phyloP scores from a whole-genome alignment of 805 yeast genomes.

The Myxozyma mucilagina region DNA sequence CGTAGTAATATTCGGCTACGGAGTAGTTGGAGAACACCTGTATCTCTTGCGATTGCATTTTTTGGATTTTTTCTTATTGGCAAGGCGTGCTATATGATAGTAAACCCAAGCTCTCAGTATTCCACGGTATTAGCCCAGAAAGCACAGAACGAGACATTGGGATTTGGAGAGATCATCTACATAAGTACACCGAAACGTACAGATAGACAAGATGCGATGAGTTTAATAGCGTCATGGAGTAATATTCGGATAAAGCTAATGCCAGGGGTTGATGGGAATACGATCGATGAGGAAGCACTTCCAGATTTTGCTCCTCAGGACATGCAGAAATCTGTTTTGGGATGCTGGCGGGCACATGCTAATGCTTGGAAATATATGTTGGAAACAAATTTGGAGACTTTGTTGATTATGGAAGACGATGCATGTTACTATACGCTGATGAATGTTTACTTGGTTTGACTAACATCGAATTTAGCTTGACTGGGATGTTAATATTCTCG shows the following conservation, averaged over 20 bases:
- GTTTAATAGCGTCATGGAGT: conserved; percentile 3
- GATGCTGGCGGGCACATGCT: conserved; percentile 27
- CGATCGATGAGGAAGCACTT: conserved; percentile 9
- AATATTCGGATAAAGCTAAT: neutral
- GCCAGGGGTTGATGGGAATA: conserved; percentile 15
- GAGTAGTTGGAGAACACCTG: neutral
- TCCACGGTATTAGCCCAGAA: neutral
- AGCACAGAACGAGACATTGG: conserved; percentile 20
- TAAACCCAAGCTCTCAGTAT: neutral
- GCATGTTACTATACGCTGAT: neutral
- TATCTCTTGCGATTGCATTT: neutral
- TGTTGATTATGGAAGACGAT: conserved; percentile 20
- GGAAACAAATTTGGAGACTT: conserved; percentile 10
- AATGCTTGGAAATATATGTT: conserved; percentile 13
- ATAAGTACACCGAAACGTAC: conserved; percentile 18
- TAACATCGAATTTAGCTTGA: neutral
- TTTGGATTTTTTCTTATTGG: neutral
- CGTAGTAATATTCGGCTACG: neutral
- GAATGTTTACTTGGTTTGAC: neutral
- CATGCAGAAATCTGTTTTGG: neutral
- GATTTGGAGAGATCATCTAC: conserved; percentile 21
- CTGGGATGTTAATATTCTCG: conserved; percentile 16
- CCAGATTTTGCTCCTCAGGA: neutral
- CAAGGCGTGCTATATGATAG: neutral
- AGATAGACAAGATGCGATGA: conserved; percentile 25